Conservation (phyloP, 306 rosid species). For the Hippophae rhamnoides region DNA sequence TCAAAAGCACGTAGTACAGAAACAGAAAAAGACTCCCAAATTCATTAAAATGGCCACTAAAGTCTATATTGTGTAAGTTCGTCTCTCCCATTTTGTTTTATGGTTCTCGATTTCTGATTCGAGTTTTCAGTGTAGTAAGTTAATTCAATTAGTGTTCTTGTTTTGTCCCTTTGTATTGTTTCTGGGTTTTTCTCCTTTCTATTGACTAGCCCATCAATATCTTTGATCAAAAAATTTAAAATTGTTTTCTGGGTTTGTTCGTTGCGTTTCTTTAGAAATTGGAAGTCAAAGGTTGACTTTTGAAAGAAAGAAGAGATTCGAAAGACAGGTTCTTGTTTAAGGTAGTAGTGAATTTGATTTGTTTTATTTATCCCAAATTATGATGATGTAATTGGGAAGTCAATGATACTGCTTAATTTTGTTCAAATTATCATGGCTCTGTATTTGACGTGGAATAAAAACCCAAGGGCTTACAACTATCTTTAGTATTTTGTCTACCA, state of each 20-base stretch:
- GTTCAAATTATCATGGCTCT: not conserved
- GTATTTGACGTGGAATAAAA: no score
- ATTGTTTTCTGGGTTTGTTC: slow-evolving; percentile 15
- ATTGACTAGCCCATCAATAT: slow-evolving; percentile 1
- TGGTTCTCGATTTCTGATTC: slow-evolving; percentile 6
- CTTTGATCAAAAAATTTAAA: not conserved
- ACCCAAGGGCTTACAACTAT: no score
- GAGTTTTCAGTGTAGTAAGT: slow-evolving; percentile 1
- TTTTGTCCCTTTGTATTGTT: slow-evolving; percentile 10
- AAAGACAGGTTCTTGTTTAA: slow-evolving; percentile 16
- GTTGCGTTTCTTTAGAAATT: slow-evolving; percentile 7
- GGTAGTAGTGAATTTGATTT: slow-evolving; percentile 8
- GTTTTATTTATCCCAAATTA: not conserved
- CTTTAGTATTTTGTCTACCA: no score
- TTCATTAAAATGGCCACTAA: slow-evolving; percentile 55
- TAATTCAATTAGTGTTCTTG: slow-evolving; percentile 3
- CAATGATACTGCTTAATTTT: not conserved
- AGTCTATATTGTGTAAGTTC: slow-evolving; percentile 70
- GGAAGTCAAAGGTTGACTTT: not conserved
- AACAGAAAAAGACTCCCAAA: slow-evolving; percentile 2
- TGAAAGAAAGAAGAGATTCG: not conserved
- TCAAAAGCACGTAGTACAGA: slow-evolving; percentile 12
- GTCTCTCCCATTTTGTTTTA: slow-evolving; percentile 16
- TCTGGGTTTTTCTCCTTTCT: slow-evolving; percentile 16
- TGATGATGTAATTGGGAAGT: not conserved